Evolutionary conservation across 805 yeast species (phyloP).

Genomic region (Cyberlindnera veronae): DNA sequence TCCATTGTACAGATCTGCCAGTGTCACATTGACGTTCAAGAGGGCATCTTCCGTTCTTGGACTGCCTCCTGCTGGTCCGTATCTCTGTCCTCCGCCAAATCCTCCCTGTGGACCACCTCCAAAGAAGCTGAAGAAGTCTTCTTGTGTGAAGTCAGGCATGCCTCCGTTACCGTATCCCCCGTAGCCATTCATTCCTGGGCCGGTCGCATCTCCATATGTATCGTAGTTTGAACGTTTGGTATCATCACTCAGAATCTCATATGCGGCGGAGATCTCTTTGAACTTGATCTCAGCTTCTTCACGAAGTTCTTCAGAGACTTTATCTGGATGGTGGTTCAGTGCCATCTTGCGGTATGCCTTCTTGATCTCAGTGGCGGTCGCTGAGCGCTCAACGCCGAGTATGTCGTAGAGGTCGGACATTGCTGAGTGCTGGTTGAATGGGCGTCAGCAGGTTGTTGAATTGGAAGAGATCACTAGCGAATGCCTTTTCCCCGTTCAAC

Average conservation of each 20-base stretch:
- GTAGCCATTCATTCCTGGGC: conserved; percentile 25
- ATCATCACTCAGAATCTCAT: conserved; percentile 76
- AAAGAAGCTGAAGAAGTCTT: conserved; percentile 75
- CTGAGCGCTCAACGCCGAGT: conserved; percentile 63
- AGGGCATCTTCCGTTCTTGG: conserved; percentile 65
- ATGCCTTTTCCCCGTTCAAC: too few relatives aligned
- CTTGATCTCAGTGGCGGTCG: conserved; percentile 69
- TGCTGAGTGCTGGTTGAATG: conserved; percentile 1
- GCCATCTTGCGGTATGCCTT: conserved; percentile 86
- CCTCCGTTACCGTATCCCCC: conserved; percentile 43
- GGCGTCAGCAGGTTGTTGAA: too few relatives aligned
- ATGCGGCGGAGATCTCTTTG: conserved; percentile 83
- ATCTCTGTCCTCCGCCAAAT: conserved; percentile 3
- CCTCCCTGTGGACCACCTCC: conserved; percentile 7
- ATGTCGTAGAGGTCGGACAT: conserved; percentile 48
- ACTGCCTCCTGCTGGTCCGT: conserved; percentile 2
- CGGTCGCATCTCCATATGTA: conserved; percentile 44
- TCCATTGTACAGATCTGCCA: conserved; percentile 79
- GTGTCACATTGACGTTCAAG: conserved; percentile 58
- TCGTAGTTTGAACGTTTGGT: conserved; percentile 57
- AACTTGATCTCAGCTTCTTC: conserved; percentile 72
- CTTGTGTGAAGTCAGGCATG: conserved; percentile 47
- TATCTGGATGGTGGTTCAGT: conserved; percentile 83
- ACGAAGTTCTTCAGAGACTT: conserved; percentile 64
- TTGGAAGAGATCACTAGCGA: too few relatives aligned